These are phyloP conservation scores for Paracamarosporium sp. DNA, from an alignment of 2,329 filamentous ascomycete species.

Conservation along the genomic window DNA sequence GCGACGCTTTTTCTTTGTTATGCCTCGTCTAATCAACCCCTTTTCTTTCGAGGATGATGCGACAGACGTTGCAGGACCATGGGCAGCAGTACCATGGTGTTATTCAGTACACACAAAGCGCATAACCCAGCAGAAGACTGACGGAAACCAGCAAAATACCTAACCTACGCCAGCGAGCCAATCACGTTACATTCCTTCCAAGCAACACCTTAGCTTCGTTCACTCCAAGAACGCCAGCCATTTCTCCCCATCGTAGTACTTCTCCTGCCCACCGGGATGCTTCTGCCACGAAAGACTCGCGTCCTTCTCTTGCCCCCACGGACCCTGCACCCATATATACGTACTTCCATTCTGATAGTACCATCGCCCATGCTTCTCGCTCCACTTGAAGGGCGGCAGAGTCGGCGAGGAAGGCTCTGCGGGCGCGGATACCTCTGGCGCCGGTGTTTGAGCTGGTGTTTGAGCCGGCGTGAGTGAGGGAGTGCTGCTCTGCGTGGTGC, in stretches of 20 bases:
- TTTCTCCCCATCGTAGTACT: neutral
- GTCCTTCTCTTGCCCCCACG: neutral
- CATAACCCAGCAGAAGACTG: too few relatives aligned
- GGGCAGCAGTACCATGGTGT: too few relatives aligned
- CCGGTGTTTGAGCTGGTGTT: neutral
- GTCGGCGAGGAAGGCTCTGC: neutral
- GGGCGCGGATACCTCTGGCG: neutral
- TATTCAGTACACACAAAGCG: too few relatives aligned
- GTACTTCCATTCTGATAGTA: constrained; percentile 1
- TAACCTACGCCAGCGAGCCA: too few relatives aligned
- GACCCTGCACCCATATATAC: neutral
- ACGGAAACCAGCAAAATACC: too few relatives aligned
- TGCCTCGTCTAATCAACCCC: too few relatives aligned
- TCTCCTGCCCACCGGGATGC: neutral
- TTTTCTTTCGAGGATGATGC: too few relatives aligned
- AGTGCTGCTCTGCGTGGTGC: neutral
- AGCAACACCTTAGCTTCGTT: neutral
- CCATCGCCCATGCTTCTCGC: neutral
- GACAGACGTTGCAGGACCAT: too few relatives aligned
- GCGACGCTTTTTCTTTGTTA: neutral
- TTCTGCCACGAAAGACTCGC: constrained; percentile 1
- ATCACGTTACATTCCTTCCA: too few relatives aligned
- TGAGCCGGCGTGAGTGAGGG: neutral
- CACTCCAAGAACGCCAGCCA: neutral
- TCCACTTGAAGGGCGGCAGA: neutral